Base-by-base conservation (phyloP, 345 rosid species). In the Hirschfeldia incana region DNA sequence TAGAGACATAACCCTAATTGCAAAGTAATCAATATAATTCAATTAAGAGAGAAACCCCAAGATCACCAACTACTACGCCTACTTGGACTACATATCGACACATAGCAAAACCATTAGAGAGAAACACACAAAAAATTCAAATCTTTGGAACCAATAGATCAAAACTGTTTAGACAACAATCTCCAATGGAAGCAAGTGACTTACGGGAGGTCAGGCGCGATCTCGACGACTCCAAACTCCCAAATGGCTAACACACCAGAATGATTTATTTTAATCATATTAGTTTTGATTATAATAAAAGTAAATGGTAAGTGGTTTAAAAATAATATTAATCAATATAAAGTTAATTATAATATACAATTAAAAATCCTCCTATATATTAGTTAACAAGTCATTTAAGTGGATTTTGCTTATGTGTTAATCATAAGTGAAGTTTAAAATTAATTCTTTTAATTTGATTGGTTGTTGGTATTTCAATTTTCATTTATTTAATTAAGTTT, bases 391-490 rank as follows among this genome's bases (percentile, higher is more conserved):
- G 21, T 21, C 21, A 21, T 21, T 21, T 21, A 21, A 21, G 21
- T 21, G 21, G 21, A 21, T 21, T 21, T 21, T 21, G 0, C 21
- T 21, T 21, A 21, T 21, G 21, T 21, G 21, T 21, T 21, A 21
- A 21, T 21, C 21, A 21, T 34, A 33, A 33, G 92, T 6, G 93
- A 21, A 21, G 21, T 21, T 21, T 21, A 21, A 21, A 21, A 21
- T 21, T 21, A 21, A 21, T 21, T 21, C 1, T 21, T 21, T 21
- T 21, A 21, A 21, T 21, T 21, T 21, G 21, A 21, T 21, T 21
- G 21, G 21, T 21, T 21, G 21, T 21, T 21, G 21, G 21, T 21
- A 21, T 21, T 21, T 21, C 0, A 21, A 21, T 21, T 21, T 21
- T 21, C 21, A 21, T 21, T 21, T 21, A 21, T 21, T 21, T 21